These are phyloP conservation scores for Eremochloa ophiuroides DNA, from an alignment of 176 grass and related monocot genomes.

Conservation along the genomic window DNA sequence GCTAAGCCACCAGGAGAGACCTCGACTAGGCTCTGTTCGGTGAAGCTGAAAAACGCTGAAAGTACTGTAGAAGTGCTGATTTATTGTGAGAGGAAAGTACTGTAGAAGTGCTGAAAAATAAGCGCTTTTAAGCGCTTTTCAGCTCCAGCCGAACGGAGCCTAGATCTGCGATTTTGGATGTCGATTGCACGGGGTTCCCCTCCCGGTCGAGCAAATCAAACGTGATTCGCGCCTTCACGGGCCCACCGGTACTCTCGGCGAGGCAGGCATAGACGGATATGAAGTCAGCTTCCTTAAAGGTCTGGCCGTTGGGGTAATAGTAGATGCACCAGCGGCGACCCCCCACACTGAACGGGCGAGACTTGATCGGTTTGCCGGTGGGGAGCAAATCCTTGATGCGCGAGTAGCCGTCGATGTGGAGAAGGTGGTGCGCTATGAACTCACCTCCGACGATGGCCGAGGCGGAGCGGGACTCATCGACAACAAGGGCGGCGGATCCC, in stretches of 20 bases:
- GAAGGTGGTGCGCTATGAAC: neutral
- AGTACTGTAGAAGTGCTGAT: no score
- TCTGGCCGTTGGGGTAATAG: neutral
- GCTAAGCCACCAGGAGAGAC: no score
- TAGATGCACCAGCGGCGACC: neutral
- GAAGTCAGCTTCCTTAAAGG: neutral
- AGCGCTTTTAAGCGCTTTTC: no score
- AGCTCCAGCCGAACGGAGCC: no score
- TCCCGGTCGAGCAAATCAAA: constrained; percentile 23
- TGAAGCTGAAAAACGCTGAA: no score
- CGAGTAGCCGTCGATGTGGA: neutral
- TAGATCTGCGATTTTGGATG: no score
- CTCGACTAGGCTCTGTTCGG: no score
- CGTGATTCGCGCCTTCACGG: neutral
- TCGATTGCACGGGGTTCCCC: neutral
- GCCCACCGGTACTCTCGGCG: neutral
- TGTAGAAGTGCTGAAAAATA: no score
- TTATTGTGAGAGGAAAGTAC: no score
- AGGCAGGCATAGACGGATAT: neutral
- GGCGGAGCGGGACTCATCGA: neutral
- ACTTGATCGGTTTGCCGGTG: neutral
- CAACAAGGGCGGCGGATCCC: neutral
- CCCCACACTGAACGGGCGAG: neutral
- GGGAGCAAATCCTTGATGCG: neutral
- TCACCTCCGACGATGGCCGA: neutral